phyloP scores from a whole-genome alignment of 306 rosid species.

The Fragaria vesca region DNA sequence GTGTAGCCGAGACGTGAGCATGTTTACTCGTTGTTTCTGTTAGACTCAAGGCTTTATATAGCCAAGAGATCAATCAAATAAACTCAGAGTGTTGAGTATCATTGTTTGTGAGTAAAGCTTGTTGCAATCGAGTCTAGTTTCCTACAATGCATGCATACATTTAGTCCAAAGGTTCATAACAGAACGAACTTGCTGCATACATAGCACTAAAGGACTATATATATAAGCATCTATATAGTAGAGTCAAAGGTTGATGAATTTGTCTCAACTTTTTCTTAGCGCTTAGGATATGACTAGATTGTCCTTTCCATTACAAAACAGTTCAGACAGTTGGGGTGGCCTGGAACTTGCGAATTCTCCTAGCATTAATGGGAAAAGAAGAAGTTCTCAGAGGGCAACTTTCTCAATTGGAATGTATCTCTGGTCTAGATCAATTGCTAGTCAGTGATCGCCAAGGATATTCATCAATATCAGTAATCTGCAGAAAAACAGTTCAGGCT shows the following conservation, averaged over 20 bases:
- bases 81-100: too few relatives aligned
- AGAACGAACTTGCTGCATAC: neutral
- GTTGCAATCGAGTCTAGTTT: too few relatives aligned
- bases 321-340: neutral
- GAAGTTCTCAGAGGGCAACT: neutral
- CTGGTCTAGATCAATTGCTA: neutral
- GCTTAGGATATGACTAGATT: too few relatives aligned
- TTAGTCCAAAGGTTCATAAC: neutral
- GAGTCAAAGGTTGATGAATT: neutral
- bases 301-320: neutral
- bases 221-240: neutral
- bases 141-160: neutral
- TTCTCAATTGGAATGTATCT: neutral
- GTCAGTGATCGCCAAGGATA: too few relatives aligned
- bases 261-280: too few relatives aligned
- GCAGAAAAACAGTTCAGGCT: too few relatives aligned
- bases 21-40: too few relatives aligned
- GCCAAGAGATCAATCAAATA: too few relatives aligned
- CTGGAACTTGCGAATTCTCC: neutral
- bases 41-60: too few relatives aligned
- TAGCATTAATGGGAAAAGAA: neutral
- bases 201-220: neutral
- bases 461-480: too few relatives aligned
- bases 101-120: too few relatives aligned
- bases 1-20: too few relatives aligned